Base-by-base conservation (phyloP, 2,329 filamentous ascomycete species). In the Huntiella abstrusa region DNA sequence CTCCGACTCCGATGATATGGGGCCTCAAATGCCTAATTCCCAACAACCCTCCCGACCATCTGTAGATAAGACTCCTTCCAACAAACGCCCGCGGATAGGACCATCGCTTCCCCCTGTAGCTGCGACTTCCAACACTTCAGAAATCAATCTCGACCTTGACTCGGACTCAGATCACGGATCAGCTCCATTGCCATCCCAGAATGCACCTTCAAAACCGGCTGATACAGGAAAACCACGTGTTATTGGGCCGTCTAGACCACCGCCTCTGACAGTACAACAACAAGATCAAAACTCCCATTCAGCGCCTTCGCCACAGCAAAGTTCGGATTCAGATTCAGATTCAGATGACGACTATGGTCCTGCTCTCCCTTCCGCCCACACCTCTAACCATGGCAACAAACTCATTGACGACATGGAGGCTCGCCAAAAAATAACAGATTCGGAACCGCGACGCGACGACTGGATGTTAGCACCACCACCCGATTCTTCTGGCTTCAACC, bases 401-500 rank as follows among this genome's bases (percentile, higher is more conserved):
- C 36, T n/a, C 10, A 13, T 33, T 17, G n/a, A 11, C 13, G 32
- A 32, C 15, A 32, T 43, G 11, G 41, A 43, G 17, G 41, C n/a
- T 10, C 8, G 4, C 8, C 28, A 35, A 35, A 33, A 32, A 8
- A 8, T 16, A 15, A 17, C 12, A 5, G 28, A 11, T 52, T 65
- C 34, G 54, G 60, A 13, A 69, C 71, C 42, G 67, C 44, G 70
- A 4, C 78, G 88, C 55, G 87, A 93, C 64, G 79, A 84, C 55
- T 87, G 82, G 82, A 87, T 87, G 82, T 67, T 85, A 41, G 71
- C 75, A 1, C 81, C 81, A 1, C 82, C 82, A 0, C 64, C 16
- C 2, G 61, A 67, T 16, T 56, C 68, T 62, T 57, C 66, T 57
- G 66, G 64, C 63, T 57, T 73, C 54, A 72, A 52, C 63, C 82